phyloP scores from a whole-genome alignment of 257 asterid genomes.

The Anisodus acutangulus region DNA sequence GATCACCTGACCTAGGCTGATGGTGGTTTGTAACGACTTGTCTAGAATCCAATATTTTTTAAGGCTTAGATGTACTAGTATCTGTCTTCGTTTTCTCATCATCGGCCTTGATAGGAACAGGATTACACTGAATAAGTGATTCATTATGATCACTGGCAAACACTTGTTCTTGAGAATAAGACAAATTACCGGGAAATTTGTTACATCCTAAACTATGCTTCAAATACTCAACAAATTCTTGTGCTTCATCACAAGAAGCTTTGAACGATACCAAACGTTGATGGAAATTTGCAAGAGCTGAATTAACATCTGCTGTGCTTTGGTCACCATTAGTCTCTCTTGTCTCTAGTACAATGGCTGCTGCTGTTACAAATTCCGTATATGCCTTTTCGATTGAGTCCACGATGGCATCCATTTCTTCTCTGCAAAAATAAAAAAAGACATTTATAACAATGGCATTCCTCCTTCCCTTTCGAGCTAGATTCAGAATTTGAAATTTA shows the following conservation, averaged over 20 bases:
- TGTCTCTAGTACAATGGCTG: slow-evolving; percentile 27
- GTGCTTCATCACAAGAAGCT: slow-evolving; percentile 31
- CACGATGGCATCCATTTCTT: slow-evolving; percentile 34
- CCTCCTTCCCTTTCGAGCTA: neutral
- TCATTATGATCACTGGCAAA: neutral
- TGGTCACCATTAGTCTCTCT: slow-evolving; percentile 26
- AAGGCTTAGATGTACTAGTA: neutral
- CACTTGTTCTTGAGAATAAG: neutral
- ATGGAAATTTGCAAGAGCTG: neutral
- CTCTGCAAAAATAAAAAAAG: neutral
- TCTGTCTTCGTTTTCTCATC: neutral
- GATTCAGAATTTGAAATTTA: too few species aligned
- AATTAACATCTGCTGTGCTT: neutral
- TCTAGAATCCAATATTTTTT: neutral
- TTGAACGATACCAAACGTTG: slow-evolving; percentile 22
- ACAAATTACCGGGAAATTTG: neutral
- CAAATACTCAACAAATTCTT: slow-evolving; percentile 21
- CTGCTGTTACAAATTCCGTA: slow-evolving; percentile 24
- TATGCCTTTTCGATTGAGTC: slow-evolving; percentile 35
- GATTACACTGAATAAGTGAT: neutral
- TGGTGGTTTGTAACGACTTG: accelerated
- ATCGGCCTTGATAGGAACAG: neutral
- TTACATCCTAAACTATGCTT: slow-evolving; percentile 27
- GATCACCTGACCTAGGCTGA: neutral
- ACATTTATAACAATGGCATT: neutral